Base-by-base conservation (phyloP, 2,329 filamentous ascomycete species). In the Aspergillus melleus region DNA sequence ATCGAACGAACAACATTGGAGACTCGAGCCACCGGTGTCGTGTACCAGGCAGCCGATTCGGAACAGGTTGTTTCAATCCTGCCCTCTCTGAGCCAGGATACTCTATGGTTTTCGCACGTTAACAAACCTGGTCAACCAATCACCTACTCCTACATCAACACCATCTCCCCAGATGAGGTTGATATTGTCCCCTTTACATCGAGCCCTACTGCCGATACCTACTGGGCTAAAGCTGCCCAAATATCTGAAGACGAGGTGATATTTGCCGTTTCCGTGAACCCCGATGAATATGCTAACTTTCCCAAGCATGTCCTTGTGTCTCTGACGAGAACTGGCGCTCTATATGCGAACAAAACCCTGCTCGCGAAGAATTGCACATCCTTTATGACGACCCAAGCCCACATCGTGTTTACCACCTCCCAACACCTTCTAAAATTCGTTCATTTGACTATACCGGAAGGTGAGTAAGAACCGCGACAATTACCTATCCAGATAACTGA, bases 381-480 rank as follows among this genome's bases (percentile, higher is more conserved):
- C 0, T 98, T 96, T 68, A 74, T 92, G 6, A 79, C 93, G 26
- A 96, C 94, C 0, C 82, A 88, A 0, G 86, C 87, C 20, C 94
- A 98, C 79, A 81, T 99, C 14, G 87, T 98, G 59, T 92, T 94
- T 70, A 99, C 95, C 0, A 99, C 95, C 0, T 92, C 89, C 61
- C 92, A 92, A 64, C 93, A 98, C 73, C 82, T 97, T 3, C 82
- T 99, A 63, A 99, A 99, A 75, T 97, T 97, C 75, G 88, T 97
- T 14, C 94, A 99, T 74, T 78, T 98, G 52, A 83, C 86, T 3
- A 78, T 81, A 26, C 80, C 84, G 16, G 82, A 91, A 65, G 86
- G 90, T 91, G 19, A 56, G 60, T 50, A 16, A 16, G 81, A 64
- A 79, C 55, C 46, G 14, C 26, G 24, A 16, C 26, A 51, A 16